Base-by-base conservation (phyloP, 192 early-diverging fungal genomes). In the Entomortierella chlamydospora region DNA sequence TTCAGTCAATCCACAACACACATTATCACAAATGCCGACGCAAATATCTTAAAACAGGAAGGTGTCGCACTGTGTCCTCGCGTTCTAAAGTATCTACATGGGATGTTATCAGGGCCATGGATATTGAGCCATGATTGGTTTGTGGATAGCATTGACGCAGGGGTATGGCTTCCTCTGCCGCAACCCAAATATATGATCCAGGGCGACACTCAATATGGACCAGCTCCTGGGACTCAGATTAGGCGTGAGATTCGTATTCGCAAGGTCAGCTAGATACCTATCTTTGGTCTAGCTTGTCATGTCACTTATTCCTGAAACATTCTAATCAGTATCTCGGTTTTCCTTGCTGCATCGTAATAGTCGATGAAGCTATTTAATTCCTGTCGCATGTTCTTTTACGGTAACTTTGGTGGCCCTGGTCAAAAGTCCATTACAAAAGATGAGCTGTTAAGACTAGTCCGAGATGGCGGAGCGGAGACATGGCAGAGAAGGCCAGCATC, bases 331-430 rank as follows among this genome's bases (percentile, higher is more conserved):
- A 63, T 33, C 18, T 7, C 12, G 9, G 13, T 43, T 2, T 25
- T 22, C 12, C 10, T 51, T 54, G 22, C 29, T 26, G 4, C 10
- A 37, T 37, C 8, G 15, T 13, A 15, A 1, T 45, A 64, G 55
- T 58, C 45, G 29, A 20, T 59, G 25, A 70, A 54, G 25, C 55
- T 72, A 5, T 72, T 72, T 47, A 54, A 49, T 1, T 63, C 70
- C 2, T 72, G 70, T 25, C 37, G 70, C 0, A 64, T 72, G 61
- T 72, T 64, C 70, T 72, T 72, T 64, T 72, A 72, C 28, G 70
- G 70, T 33, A 50, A 52, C 15, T 72, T 72, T 37, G 45, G 45
- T 5, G 25, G 26, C 30, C 20, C 11, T 11, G 54, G 45, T 18
- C 47, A 61, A 54, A 60, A 50, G 25, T 50, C 70, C 4, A 42